Base-by-base conservation (phyloP, 768 basidiomycete genomes). In the Psilocybe cubensis region DNA sequence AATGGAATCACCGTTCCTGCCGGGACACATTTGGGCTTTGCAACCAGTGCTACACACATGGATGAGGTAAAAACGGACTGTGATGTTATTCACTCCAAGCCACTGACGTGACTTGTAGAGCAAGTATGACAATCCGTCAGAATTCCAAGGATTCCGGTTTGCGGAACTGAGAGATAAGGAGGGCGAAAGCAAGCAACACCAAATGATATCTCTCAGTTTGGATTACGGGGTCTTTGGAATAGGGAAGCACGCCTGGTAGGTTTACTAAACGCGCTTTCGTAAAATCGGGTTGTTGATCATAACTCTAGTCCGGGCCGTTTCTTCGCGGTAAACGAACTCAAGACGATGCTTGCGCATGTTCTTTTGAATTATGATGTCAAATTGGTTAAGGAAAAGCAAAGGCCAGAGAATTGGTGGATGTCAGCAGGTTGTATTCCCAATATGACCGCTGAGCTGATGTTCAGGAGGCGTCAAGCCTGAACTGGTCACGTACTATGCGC, bases 71-170 rank as follows among this genome's bases (percentile, higher is more conserved):
- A 42, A 42, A 14, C 1, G 21, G 17, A n/a, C 14, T 41, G n/a
- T n/a, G n/a, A n/a, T n/a, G n/a, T 42, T 10, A 2, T 10, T 7
- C 28, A 1, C 18, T 41, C 23, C 25, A 23, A 10, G 21, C 17
- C 23, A 23, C 20, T 40, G 33, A 31, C 25, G 18, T 21, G 8
- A 1, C 43, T 45, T 23, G 8, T 38, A 71, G 72, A 68, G 66
- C 14, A 62, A 70, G 18, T 86, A 83, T 60, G 58, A 68, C n/a
- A 71, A 80, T 48, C 68, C 84, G 0, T 62, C 69, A 25, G 65
- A 68, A 1, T 79, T 86, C 53, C 70, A 79, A 38, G 77, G 76
- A 0, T 82, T 82, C 68, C 76, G 83, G 4, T 85, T 82, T 62
- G 65, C 70, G 0, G 68, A 78, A 10, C 68, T 74, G 66, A 65